Percentiles rank a stretch among this genome's conserved stretches.
Conservation (phyloP, 2,329 filamentous ascomycete species). For the Curvularia hawaiiensis region DNA sequence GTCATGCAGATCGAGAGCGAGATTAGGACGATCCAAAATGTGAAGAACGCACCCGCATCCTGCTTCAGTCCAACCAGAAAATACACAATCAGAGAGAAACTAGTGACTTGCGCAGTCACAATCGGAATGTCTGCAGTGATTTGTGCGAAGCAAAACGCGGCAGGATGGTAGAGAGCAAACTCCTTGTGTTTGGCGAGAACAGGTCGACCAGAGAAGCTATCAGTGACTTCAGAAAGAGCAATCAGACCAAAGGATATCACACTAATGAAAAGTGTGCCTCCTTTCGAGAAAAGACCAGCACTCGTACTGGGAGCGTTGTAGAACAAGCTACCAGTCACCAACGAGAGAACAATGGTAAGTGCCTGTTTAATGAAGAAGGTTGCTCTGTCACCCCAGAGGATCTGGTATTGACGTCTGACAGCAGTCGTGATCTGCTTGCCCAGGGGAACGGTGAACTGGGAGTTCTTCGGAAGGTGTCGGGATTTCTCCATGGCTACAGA, state of each 20-base stretch:
- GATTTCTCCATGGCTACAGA: neutral
- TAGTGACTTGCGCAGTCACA: conserved; percentile 61
- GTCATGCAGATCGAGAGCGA: conserved; percentile 62
- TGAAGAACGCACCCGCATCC: conserved; percentile 76
- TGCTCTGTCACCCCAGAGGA: conserved; percentile 67
- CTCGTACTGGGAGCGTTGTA: conserved; percentile 62
- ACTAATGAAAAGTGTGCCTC: conserved; percentile 67
- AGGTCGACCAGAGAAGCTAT: conserved; percentile 65
- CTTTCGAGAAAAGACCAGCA: conserved; percentile 65
- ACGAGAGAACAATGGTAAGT: conserved; percentile 61
- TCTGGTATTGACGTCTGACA: conserved; percentile 66
- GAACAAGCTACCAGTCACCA: conserved; percentile 70
- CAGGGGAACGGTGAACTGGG: conserved; percentile 29
- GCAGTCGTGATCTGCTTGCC: conserved; percentile 42
- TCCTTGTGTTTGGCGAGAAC: conserved; percentile 85
- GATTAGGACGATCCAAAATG: conserved; percentile 71
- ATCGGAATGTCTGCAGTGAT: conserved; percentile 60
- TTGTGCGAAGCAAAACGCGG: conserved; percentile 76
- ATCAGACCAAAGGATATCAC: conserved; percentile 66
- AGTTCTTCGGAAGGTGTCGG: conserved; percentile 56
- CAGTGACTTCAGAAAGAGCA: conserved; percentile 67
- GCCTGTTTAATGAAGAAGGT: conserved; percentile 67
- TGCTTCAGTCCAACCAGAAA: conserved; percentile 80
- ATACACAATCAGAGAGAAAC: conserved; percentile 70
- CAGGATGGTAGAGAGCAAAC: conserved; percentile 86